Conservation (phyloP, 176 grass and related monocot species). For the Musa itinerans region DNA sequence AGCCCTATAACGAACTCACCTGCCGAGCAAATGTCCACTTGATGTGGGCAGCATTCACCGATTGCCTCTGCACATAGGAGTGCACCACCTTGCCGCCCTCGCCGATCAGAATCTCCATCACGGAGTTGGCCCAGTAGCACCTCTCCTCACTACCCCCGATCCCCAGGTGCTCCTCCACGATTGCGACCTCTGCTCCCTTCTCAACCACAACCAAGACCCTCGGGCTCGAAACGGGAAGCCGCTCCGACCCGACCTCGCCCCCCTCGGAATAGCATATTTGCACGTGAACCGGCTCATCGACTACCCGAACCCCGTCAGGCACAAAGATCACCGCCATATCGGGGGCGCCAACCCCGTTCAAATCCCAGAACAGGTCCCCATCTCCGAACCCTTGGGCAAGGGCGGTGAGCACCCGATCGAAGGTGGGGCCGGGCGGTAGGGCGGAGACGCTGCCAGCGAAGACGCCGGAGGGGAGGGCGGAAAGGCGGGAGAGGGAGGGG, state of each 20-base stretch:
- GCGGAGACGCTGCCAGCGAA: constrained; percentile 31
- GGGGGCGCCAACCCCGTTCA: constrained; percentile 52
- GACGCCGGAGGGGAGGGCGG: constrained; percentile 24
- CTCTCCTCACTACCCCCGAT: constrained; percentile 19
- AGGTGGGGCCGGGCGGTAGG: constrained; percentile 17
- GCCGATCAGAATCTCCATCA: constrained; percentile 56
- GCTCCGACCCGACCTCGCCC: constrained; percentile 12
- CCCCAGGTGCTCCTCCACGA: constrained; percentile 54
- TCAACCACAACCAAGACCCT: constrained; percentile 56
- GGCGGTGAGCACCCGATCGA: constrained; percentile 29
- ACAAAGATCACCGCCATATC: constrained; percentile 41
- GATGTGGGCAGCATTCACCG: constrained; percentile 59
- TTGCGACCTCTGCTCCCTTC: constrained; percentile 44
- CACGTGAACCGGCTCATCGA: constrained; percentile 41
- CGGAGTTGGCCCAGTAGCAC: constrained; percentile 87
- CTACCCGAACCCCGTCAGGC: constrained; percentile 29
- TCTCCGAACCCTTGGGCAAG: constrained; percentile 31
- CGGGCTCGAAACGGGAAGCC: constrained; percentile 41
- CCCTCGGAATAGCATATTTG: constrained; percentile 33
- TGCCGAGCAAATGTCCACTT: constrained; percentile 78
- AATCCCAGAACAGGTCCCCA: constrained; percentile 58
- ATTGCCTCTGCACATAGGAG: constrained; percentile 76
- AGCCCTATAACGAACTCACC: constrained; percentile 28
- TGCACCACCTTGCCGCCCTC: constrained; percentile 62
- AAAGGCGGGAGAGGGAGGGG: constrained; percentile 26